A percentile compares a stretch with the other conserved stretches of the same genome.
Evolutionary conservation across 2,329 filamentous ascomycete species (phyloP).

Genomic region (Chaetomiaceae sp.): DNA sequence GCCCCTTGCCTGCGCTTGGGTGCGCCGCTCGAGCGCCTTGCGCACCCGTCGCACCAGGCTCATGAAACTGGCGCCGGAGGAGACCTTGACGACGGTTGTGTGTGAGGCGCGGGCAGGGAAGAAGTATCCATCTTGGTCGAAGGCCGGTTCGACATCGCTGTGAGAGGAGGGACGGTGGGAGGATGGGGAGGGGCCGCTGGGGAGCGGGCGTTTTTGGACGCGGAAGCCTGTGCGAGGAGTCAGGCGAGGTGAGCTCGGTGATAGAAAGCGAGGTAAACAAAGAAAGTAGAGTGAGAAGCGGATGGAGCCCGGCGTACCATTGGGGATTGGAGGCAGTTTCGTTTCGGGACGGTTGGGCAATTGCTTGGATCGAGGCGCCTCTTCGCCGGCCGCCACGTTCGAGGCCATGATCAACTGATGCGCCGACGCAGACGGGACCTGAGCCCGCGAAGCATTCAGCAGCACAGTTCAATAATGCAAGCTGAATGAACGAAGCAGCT

Average conservation of each 20-base stretch:
- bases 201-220: slow-evolving; percentile 42
- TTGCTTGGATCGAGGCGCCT: not conserved
- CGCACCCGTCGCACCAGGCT: slow-evolving; percentile 59
- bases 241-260: not conserved
- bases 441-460: no score
- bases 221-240: slow-evolving; percentile 36
- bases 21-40: slow-evolving; percentile 52
- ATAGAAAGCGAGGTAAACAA: no score
- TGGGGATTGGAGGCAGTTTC: slow-evolving; percentile 33
- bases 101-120: slow-evolving; percentile 18
- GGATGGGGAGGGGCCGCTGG: slow-evolving; percentile 10
- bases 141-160: not conserved
- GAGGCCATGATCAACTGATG: slow-evolving; percentile 16
- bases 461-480: no score
- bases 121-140: slow-evolving; percentile 22
- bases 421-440: no score
- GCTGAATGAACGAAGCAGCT: no score
- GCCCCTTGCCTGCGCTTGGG: slow-evolving; percentile 43
- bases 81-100: slow-evolving; percentile 54
- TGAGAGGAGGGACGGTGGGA: slow-evolving; percentile 18
- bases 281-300: no score
- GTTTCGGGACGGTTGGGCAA: slow-evolving; percentile 21
- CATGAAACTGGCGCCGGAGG: slow-evolving; percentile 59
- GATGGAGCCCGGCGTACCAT: slow-evolving; percentile 19
- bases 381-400: not conserved